Percentiles rank a stretch among this genome's conserved stretches.
phyloP scores from a whole-genome alignment of 2,329 filamentous ascomycete species.

The Trichoderma pleuroti region DNA sequence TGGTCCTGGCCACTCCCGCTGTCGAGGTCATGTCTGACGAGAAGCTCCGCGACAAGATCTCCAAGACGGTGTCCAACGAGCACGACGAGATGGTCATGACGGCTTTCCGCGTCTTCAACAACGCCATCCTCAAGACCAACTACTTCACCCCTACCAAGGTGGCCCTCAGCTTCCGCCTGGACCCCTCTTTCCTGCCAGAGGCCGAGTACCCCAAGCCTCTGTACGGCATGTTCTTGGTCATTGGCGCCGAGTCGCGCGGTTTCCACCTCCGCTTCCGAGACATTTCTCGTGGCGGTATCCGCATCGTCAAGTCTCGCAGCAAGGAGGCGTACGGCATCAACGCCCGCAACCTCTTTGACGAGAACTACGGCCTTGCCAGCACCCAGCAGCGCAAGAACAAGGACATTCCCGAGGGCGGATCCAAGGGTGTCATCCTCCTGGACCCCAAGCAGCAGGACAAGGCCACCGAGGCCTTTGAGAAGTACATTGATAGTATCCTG shows the following conservation, averaged over 20 bases:
- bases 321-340: constrained; percentile 96
- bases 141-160: constrained; percentile 98
- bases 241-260: constrained; percentile 91
- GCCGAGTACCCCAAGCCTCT: constrained; percentile 91
- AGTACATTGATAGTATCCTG: constrained; percentile 98
- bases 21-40: constrained; percentile 71
- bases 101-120: constrained; percentile 94
- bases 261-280: constrained; percentile 98
- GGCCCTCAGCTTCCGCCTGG: constrained; percentile 90
- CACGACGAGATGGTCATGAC: constrained; percentile 98
- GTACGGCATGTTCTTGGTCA: constrained; percentile 98
- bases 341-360: constrained; percentile 91
- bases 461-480: constrained; percentile 89
- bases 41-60: constrained; percentile 71
- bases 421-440: constrained; percentile 94
- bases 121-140: constrained; percentile 91
- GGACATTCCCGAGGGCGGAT: constrained; percentile 96
- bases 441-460: constrained; percentile 94
- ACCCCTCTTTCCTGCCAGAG: constrained; percentile 82
- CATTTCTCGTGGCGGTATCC: constrained; percentile 93
- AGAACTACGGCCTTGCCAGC: constrained; percentile 97
- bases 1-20: constrained; percentile 53
- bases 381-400: constrained; percentile 99
- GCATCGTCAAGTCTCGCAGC: constrained; percentile 96
- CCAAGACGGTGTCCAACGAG: constrained; percentile 80